Evolutionary conservation across 2,329 filamentous ascomycete genomes (phyloP), one percentile per base, ranked within the genome.

Genomic region (Aaosphaeria arxii): DNA sequence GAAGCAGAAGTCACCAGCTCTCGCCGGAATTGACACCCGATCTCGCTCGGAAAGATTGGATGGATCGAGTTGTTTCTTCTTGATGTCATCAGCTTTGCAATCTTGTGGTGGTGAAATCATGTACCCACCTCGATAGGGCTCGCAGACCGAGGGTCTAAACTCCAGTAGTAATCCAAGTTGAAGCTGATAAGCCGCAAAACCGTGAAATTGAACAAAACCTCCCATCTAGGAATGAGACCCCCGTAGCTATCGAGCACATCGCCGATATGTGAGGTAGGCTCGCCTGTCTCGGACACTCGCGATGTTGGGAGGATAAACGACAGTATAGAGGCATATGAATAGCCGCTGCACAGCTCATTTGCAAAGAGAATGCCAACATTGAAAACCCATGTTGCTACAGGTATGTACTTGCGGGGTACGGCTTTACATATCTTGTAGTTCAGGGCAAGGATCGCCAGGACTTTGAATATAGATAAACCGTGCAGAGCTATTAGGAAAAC

Each of bases 11-110:
- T 95, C 88, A 30, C 74, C 70, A 1, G 81, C 70, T 42, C 83
- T 80, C 4, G 91, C 90, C 0, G 94, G 85, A 38, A 87, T 87
- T 46, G 81, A 77, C 49, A 97, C 82, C 13, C 94, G 88, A 62
- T 99, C 92, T 58, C 87, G 82, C 70, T 99, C 94, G 5, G 91
- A 94, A 35, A 97, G 82, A 61, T 87, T 84, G 46, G 89, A 78
- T 40, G 89, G 88, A 79, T 97, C 91, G 54, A 96, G 81, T 78
- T 96, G 90, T 72, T 95, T 96, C 89, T 97, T 97, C 91, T 97
- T 94, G 72, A 76, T 77, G 69, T 73, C 64, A 82, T 92, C 79
- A 92, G 86, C 62, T 51, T 55, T 50, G 17, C 17, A 55, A 7
- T 46, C 44, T 35, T 36, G 30, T 46, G 45, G 36, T 42, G 30